Evolutionary conservation across 805 yeast genomes (phyloP), one percentile per base, ranked within the genome.

Genomic region (Starmera amethionina): DNA sequence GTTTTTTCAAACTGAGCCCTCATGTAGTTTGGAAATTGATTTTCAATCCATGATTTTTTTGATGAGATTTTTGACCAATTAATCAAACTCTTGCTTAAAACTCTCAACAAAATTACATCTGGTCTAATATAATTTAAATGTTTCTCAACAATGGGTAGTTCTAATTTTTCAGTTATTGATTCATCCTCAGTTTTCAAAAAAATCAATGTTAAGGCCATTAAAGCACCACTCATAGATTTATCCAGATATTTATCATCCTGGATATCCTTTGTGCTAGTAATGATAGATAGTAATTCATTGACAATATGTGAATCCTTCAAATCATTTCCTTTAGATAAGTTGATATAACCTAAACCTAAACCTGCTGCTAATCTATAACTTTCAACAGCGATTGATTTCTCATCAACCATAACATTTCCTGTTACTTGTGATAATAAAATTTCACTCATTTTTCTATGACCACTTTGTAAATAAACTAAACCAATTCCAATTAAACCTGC

Each of bases 401-500:
- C 89, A 44, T 76, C 75, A 33, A 72, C 71, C 7, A 58, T 50
- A 5, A 79, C 67, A 2, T 70, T 62, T 4, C 79, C 71, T 19
- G 70, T 70, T 2, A 90, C 64, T 53, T 90, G 96, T 0, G 82
- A 69, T 15, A 83, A 60, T 34, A 89, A 63, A 30, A 85, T 73
- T 43, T 83, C 93, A 42, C 89, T 80, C 88, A 90, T 84, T 48
- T 94, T 69, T 36, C 95, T 72, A 54, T 88, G 95, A 46, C 79
- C 88, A 5, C 87, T 75, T 39, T 75, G 83, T 39, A 78, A 63
- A 51, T 87, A 89, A 7, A 94, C 64, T 40, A 94, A 64, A 0
- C 98, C 99, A 41, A 93, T 76, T 1, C 97, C 96, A 37, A 93
- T 65, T 27, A 90, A 58, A 0, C 97, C 97, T 0, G 97, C 96